Evolutionary conservation across 805 yeast species (phyloP).

Genomic region (Kuraishia floccosa): DNA sequence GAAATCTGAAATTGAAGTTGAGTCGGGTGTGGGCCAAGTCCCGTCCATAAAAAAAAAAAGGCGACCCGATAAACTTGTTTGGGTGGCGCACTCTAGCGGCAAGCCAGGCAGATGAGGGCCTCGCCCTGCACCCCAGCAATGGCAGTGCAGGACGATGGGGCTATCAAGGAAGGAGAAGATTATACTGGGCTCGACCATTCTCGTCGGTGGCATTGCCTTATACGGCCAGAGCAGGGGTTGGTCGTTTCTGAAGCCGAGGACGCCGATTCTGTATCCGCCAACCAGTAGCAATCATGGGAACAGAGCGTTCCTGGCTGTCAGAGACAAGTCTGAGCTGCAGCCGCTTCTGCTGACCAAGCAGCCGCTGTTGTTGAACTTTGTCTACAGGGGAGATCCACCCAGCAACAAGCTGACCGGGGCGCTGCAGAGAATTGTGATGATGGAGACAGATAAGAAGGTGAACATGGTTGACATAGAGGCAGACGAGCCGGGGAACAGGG

Average conservation of each 20-base stretch:
- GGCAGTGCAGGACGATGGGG: no score
- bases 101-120: no score
- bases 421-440: conserved; percentile 38
- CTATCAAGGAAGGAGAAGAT: conserved; percentile 17
- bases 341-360: conserved; percentile 36
- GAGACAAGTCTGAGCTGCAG: conserved; percentile 44
- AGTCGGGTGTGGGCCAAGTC: no score
- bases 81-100: no score
- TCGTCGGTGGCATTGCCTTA: conserved; percentile 13
- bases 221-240: conserved; percentile 11
- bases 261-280: conserved; percentile 19
- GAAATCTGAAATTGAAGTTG: no score
- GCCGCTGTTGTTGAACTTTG: conserved; percentile 65
- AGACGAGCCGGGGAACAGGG: conserved; percentile 54
- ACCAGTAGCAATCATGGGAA: conserved; percentile 20
- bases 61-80: no score
- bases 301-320: conserved; percentile 39
- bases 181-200: conserved; percentile 16
- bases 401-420: conserved; percentile 55
- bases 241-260: conserved; percentile 20
- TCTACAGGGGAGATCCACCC: conserved; percentile 49
- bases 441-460: conserved; percentile 37
- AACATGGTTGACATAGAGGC: conserved; percentile 63
- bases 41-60: no score
- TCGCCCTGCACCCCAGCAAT: no score